A percentile compares a stretch with the other conserved stretches of the same genome.
Conservation (phyloP, 163 green algal genomes). For the Dunaliella salina region DNA sequence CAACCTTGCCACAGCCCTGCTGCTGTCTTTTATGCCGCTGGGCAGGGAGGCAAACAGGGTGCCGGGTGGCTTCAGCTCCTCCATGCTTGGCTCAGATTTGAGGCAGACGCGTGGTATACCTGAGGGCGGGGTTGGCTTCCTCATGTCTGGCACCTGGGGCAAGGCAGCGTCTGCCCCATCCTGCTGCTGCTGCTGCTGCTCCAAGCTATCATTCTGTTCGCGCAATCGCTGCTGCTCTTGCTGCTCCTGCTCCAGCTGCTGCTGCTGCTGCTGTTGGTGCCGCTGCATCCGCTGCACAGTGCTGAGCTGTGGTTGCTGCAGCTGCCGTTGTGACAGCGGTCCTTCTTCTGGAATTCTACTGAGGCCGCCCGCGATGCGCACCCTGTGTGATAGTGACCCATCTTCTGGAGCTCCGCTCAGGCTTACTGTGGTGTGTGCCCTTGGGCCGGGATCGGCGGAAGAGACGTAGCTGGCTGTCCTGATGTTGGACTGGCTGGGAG, state of each 20-base stretch:
- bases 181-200: background rate
- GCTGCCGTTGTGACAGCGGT: too few relatives aligned
- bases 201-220: background rate
- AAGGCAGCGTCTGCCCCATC: background rate
- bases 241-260: background rate
- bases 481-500: too few relatives aligned
- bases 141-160: background rate
- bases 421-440: too few relatives aligned
- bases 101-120: background rate
- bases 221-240: background rate
- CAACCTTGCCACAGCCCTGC: too few relatives aligned
- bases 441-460: too few relatives aligned
- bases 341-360: background rate
- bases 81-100: background rate
- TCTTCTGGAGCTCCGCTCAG: too few relatives aligned
- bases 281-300: background rate
- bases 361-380: background rate
- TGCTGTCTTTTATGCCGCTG: too few relatives aligned
- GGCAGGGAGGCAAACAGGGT: too few relatives aligned
- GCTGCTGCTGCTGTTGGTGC: background rate
- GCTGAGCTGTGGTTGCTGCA: too few relatives aligned
- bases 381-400: too few relatives aligned
- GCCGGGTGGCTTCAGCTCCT: background rate
- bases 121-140: background rate
- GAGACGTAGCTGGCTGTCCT: too few relatives aligned